These are phyloP conservation scores for Lagenidium sp. DNA, from an alignment of 352 stramenopile genomes.

Conservation along the genomic window DNA sequence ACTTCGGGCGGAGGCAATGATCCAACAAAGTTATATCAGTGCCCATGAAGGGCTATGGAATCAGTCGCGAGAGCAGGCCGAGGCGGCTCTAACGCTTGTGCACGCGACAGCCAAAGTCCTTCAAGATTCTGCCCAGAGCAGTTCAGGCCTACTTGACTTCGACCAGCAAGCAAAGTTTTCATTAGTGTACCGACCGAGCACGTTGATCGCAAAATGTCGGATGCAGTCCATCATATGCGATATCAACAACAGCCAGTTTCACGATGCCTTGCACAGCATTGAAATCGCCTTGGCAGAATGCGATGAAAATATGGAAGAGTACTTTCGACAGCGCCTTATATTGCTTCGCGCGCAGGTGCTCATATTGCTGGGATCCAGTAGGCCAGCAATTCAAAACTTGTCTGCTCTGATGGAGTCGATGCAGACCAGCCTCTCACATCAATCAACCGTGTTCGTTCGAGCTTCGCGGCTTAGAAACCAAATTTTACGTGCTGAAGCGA, in stretches of 20 bases:
- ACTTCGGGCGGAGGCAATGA: no score
- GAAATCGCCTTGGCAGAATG: constrained; percentile 28
- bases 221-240: constrained; percentile 14
- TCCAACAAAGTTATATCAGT: no score
- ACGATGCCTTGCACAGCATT: constrained; percentile 16
- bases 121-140: no score
- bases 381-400: constrained; percentile 17
- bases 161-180: not conserved
- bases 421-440: constrained; percentile 9
- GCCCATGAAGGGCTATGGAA: no score
- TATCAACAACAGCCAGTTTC: constrained; percentile 21
- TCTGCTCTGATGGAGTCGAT: constrained; percentile 14
- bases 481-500: no score
- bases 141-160: no score
- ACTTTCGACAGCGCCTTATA: constrained; percentile 31
- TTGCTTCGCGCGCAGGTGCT: constrained; percentile 26
- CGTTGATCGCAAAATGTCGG: not conserved
- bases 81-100: no score
- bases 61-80: no score
- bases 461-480: no score
- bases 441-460: no score
- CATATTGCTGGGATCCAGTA: constrained; percentile 25
- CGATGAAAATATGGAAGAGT: constrained; percentile 21
- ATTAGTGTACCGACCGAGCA: not conserved
- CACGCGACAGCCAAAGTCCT: no score